phyloP scores from a whole-genome alignment of 306 rosid genomes.

The Parietaria judaica region DNA sequence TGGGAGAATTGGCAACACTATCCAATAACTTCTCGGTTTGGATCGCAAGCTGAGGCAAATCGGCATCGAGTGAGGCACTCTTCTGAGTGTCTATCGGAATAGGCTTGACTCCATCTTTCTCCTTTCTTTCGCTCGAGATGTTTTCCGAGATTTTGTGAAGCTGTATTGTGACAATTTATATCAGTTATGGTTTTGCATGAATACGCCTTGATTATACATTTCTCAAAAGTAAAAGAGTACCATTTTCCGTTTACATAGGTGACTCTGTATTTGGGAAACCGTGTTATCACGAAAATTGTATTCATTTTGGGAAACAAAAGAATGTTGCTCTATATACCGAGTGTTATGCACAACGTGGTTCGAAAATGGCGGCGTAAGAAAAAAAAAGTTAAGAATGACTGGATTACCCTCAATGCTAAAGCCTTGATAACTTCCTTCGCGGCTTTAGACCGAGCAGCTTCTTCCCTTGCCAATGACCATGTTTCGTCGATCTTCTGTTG shows the following conservation, averaged over 20 bases:
- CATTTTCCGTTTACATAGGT: too few relatives aligned
- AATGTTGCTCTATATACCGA: too few relatives aligned
- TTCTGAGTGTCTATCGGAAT: constrained; percentile 33
- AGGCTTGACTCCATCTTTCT: constrained; percentile 23
- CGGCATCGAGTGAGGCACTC: neutral
- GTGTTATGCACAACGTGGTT: too few relatives aligned
- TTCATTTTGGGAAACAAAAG: too few relatives aligned
- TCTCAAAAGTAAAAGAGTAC: too few relatives aligned
- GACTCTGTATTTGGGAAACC: too few relatives aligned
- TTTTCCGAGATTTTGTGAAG: constrained; percentile 55
- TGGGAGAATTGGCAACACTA: constrained; percentile 47
- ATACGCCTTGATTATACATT: too few relatives aligned
- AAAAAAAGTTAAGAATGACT: too few relatives aligned
- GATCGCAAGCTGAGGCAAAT: constrained; percentile 18
- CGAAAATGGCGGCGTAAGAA: neutral
- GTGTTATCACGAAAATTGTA: too few relatives aligned
- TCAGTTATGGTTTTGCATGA: too few relatives aligned
- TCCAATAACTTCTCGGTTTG: constrained; percentile 34
- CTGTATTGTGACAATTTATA: constrained; percentile 33
- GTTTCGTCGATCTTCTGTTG: constrained; percentile 49
- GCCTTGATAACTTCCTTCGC: constrained; percentile 69
- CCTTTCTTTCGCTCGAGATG: constrained; percentile 32
- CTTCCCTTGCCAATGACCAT: constrained; percentile 58
- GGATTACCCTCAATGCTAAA: constrained; percentile 57
- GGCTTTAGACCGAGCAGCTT: constrained; percentile 62